Conservation (phyloP, 441 rosid genomes). For the Erodium moschatum region DNA sequence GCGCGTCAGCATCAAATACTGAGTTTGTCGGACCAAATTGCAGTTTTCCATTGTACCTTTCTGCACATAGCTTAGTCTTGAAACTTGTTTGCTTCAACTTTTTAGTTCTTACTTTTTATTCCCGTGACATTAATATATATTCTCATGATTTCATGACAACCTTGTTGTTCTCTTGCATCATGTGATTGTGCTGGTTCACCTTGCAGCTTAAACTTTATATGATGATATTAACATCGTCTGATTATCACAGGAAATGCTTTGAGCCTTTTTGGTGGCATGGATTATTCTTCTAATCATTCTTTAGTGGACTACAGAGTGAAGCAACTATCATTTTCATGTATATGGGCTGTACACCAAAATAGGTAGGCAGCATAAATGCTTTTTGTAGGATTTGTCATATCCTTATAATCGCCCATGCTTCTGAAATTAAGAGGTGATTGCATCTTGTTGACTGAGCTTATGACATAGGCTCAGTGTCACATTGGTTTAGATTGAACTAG, state of each 20-base stretch:
- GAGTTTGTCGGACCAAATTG: background rate
- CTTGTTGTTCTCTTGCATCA: conserved; percentile 17
- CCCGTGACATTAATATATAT: background rate
- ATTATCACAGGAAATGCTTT: conserved; percentile 53
- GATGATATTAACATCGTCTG: conserved; percentile 16
- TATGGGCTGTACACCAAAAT: conserved; percentile 70
- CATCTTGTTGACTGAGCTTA: conserved; percentile 11
- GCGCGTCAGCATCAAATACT: conserved; percentile 6
- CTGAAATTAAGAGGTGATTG: conserved; percentile 17
- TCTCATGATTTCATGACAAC: background rate
- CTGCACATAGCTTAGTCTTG: background rate
- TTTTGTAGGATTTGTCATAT: conserved; percentile 9
- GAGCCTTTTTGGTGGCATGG: conserved; percentile 55
- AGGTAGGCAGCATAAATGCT: conserved; percentile 37
- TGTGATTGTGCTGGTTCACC: too few relatives aligned
- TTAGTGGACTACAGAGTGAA: conserved; percentile 80
- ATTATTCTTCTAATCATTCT: conserved; percentile 38
- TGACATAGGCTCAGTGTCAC: conserved; percentile 1
- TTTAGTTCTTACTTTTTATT: background rate
- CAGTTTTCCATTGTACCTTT: background rate
- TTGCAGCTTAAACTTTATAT: conserved; percentile 16
- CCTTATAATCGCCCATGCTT: conserved; percentile 1
- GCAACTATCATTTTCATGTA: conserved; percentile 56
- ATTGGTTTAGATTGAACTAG: background rate
- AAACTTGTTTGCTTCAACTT: background rate